Evolutionary conservation across 108 stramenopile species (phyloP).

Genomic region (Schizochytrium sp.): DNA sequence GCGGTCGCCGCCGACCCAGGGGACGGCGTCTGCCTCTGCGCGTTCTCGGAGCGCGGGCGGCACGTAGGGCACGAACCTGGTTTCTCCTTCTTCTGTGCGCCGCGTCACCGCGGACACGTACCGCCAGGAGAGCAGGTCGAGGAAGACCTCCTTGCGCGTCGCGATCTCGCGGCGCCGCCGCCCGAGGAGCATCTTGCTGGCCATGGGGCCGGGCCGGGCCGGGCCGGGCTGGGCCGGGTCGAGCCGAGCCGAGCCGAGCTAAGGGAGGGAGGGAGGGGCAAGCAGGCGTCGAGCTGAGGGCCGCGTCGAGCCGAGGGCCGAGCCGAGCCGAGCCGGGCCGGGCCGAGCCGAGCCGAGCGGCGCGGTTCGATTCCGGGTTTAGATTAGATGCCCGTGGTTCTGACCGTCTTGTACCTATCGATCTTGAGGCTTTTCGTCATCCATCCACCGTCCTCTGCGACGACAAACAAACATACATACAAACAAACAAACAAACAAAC

Average conservation of each 20-base stretch:
- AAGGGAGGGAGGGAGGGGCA: no score
- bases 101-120: background rate
- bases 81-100: background rate
- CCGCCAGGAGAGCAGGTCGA: background rate
- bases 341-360: no score
- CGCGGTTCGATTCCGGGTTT: no score
- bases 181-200: background rate
- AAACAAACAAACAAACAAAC: no score
- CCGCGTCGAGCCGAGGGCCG: no score
- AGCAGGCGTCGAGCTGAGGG: no score
- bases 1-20: background rate
- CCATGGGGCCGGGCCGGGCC: no score
- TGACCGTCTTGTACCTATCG: background rate
- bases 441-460: background rate
- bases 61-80: background rate
- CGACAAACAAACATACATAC: background rate
- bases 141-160: background rate
- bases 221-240: no score
- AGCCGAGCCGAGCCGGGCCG: no score
- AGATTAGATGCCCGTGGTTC: no score
- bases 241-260: no score
- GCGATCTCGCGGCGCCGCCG: conserved; percentile 2
- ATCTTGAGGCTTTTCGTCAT: background rate
- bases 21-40: background rate
- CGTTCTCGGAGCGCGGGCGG: background rate